phyloP scores from a whole-genome alignment of 1,284 basidiomycete genomes.

The Singerocomus rubriflavus region DNA sequence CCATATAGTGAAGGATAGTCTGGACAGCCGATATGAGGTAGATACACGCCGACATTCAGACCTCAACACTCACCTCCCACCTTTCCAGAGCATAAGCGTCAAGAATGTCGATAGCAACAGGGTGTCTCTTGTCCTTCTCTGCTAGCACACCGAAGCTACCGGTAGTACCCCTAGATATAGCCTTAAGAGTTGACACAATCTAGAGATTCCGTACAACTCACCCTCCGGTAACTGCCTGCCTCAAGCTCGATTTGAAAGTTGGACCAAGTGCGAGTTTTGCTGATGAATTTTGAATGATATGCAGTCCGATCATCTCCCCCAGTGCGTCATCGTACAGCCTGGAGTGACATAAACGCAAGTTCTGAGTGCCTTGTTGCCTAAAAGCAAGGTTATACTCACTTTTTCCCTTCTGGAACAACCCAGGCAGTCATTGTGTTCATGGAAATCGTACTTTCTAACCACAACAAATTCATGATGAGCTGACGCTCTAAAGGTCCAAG shows the following conservation, averaged over 20 bases:
- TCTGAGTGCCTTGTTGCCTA: constrained; percentile 14
- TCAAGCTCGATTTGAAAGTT: constrained; percentile 76
- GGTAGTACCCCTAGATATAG: constrained; percentile 70
- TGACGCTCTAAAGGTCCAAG: constrained; percentile 86
- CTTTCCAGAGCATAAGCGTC: constrained; percentile 87
- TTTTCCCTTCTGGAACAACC: constrained; percentile 73
- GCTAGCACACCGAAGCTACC: constrained; percentile 90
- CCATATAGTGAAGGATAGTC: constrained; percentile 99
- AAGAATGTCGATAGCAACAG: constrained; percentile 61
- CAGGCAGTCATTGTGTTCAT: constrained; percentile 77
- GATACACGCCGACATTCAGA: not conserved
- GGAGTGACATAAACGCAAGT: constrained; percentile 9
- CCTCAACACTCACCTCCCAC: constrained; percentile 76
- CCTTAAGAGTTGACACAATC: constrained; percentile 8
- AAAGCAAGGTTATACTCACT: constrained; percentile 43
- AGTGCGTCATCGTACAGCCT: constrained; percentile 76
- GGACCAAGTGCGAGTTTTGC: constrained; percentile 68
- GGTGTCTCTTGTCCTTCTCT: constrained; percentile 53
- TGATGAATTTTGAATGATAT: constrained; percentile 67
- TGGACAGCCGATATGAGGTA: constrained; percentile 4
- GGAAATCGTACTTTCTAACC: constrained; percentile 80
- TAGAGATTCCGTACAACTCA: constrained; percentile 39
- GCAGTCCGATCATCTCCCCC: constrained; percentile 62
- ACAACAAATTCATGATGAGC: constrained; percentile 88
- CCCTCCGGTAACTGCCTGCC: constrained; percentile 93